These are phyloP conservation scores for Byssochlamys sp. DNA, from an alignment of 2,329 filamentous ascomycete genomes.

Conservation along the genomic window DNA sequence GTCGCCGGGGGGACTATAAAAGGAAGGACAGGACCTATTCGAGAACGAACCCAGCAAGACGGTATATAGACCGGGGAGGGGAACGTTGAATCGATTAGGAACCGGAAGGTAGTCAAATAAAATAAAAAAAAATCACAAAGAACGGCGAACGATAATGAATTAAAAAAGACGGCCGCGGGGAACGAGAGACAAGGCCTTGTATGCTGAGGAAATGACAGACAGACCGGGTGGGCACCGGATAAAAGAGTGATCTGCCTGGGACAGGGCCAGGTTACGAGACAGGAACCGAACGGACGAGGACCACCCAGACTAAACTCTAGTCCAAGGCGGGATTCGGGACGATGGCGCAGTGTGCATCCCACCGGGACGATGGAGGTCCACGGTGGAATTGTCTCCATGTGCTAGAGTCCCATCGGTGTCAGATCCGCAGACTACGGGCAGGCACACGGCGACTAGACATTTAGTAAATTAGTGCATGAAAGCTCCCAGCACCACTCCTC, in stretches of 20 bases:
- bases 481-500: constrained; percentile 3
- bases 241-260: constrained; percentile 27
- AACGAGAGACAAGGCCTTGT: constrained; percentile 25
- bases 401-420: background rate
- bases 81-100: constrained; percentile 14
- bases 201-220: constrained; percentile 11
- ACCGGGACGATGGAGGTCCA: background rate
- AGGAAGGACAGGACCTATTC: constrained; percentile 28
- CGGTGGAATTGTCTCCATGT: background rate
- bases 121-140: constrained; percentile 10
- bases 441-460: background rate
- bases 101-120: constrained; percentile 19
- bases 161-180: constrained; percentile 20
- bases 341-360: background rate
- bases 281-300: constrained; percentile 6
- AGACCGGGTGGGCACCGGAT: constrained; percentile 20
- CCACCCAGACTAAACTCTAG: constrained; percentile 4
- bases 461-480: background rate
- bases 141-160: constrained; percentile 19
- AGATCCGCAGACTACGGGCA: background rate
- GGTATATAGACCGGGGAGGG: constrained; percentile 1
- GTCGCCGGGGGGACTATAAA: constrained; percentile 9
- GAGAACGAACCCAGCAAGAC: constrained; percentile 14
- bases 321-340: constrained; percentile 13
- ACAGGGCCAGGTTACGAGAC: background rate